Conservation (phyloP, 345 rosid species). For the Populus davidiana region DNA sequence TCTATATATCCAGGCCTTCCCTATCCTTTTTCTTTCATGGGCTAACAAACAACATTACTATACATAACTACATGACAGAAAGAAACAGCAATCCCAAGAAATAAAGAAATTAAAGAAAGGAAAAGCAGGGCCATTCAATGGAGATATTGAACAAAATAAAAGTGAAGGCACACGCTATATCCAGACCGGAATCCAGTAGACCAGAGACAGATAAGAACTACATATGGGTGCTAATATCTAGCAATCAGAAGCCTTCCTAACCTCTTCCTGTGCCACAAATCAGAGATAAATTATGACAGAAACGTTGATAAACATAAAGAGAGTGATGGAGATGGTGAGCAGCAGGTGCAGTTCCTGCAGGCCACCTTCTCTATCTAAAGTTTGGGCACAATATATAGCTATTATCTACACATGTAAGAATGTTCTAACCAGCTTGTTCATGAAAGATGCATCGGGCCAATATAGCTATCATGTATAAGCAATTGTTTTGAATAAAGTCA, state of each 20-base stretch:
- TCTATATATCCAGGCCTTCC: constrained; percentile 1
- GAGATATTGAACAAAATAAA: neutral
- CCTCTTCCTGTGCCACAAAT: neutral
- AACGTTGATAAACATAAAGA: too few relatives aligned
- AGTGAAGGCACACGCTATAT: neutral
- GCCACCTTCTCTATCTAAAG: too few relatives aligned
- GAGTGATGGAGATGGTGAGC: too few relatives aligned
- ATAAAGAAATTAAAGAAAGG: neutral
- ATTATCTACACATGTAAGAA: too few relatives aligned
- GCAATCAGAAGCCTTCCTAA: neutral
- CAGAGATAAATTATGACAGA: too few relatives aligned
- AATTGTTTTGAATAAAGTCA: too few relatives aligned
- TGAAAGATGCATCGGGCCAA: too few relatives aligned
- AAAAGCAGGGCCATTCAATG: neutral
- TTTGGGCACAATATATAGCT: too few relatives aligned
- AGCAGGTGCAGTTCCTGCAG: too few relatives aligned
- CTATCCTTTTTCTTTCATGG: neutral
- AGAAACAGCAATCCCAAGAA: constrained; percentile 25
- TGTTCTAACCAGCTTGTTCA: too few relatives aligned
- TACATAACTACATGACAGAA: constrained; percentile 1
- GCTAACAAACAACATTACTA: neutral
- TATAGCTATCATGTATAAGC: too few relatives aligned
- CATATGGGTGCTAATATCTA: neutral
- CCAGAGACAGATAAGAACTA: neutral
- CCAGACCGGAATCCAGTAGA: too few relatives aligned